phyloP scores from a whole-genome alignment of 2,329 filamentous ascomycete species.

The Fusarium avenaceum region DNA sequence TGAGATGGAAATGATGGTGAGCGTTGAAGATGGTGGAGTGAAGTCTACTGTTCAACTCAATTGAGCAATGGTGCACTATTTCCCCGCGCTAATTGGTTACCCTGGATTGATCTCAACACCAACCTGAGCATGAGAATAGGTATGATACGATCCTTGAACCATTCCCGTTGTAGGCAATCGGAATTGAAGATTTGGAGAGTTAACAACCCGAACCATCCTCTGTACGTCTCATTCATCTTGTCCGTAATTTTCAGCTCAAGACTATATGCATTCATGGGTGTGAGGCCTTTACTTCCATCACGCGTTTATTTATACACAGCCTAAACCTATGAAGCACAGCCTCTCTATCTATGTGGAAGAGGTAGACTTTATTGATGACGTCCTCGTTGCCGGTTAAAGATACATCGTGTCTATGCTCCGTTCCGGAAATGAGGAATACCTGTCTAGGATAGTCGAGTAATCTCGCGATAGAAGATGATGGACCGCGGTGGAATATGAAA shows the following conservation, averaged over 20 bases:
- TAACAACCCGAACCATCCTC: not conserved
- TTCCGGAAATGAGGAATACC: conserved; percentile 18
- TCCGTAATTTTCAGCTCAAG: not conserved
- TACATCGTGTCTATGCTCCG: conserved; percentile 7
- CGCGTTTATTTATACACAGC: conserved; percentile 13
- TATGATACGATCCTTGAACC: not conserved
- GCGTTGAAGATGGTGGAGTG: conserved; percentile 1
- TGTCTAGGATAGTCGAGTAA: conserved; percentile 21
- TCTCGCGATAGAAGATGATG: conserved; percentile 46
- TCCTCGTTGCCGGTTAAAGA: conserved; percentile 16
- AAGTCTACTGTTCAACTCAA: not conserved
- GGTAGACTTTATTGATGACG: conserved; percentile 5
- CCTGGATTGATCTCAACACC: conserved; percentile 13
- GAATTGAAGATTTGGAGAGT: not conserved
- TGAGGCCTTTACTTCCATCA: conserved; percentile 3
- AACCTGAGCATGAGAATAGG: not conserved
- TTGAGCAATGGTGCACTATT: not conserved
- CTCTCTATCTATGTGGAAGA: not conserved
- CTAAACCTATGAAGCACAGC: conserved; percentile 18
- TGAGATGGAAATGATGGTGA: not conserved
- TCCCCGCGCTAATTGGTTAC: conserved; percentile 15
- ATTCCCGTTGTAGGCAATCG: not conserved
- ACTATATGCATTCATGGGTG: not conserved
- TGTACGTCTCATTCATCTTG: not conserved
- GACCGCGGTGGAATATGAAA: conserved; percentile 34